These are phyloP conservation scores for Aspergillus oerlinghausenensis DNA, from an alignment of 2,329 filamentous ascomycete species.

Conservation along the genomic window DNA sequence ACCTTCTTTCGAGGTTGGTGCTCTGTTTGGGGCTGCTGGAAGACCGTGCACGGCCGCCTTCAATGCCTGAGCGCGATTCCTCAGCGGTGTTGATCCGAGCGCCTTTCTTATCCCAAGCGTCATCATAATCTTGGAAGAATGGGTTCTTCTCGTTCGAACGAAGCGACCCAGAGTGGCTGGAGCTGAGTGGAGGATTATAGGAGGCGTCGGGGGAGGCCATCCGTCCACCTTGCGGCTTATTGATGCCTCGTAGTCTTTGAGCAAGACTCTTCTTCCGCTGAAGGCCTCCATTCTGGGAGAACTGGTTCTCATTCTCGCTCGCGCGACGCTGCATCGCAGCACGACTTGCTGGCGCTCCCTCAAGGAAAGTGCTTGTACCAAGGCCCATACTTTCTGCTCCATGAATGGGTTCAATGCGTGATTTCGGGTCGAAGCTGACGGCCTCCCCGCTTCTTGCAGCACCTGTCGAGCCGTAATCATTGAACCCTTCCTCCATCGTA, in stretches of 20 bases:
- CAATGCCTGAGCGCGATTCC: slow-evolving; percentile 30
- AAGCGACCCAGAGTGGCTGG: slow-evolving; percentile 31
- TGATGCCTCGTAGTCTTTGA: slow-evolving; percentile 82
- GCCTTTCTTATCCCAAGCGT: slow-evolving; percentile 61
- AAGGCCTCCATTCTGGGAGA: slow-evolving; percentile 47
- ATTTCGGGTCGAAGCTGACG: slow-evolving; percentile 61
- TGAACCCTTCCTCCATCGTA: slow-evolving; percentile 76
- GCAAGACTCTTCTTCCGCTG: slow-evolving; percentile 92
- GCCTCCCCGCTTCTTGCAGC: slow-evolving; percentile 30
- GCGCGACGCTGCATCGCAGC: slow-evolving; percentile 72
- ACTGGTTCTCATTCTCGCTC: slow-evolving; percentile 57
- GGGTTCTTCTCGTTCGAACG: slow-evolving; percentile 59
- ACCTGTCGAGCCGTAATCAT: slow-evolving; percentile 62
- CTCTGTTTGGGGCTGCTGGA: slow-evolving; percentile 58
- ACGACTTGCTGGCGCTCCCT: slow-evolving; percentile 83
- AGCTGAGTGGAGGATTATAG: slow-evolving; percentile 26
- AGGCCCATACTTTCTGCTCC: slow-evolving; percentile 79
- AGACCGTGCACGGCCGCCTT: slow-evolving; percentile 38
- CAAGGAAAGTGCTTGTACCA: slow-evolving; percentile 91
- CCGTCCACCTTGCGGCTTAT: slow-evolving; percentile 59
- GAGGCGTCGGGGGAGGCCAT: slow-evolving; percentile 52
- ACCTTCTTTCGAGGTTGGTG: slow-evolving; percentile 56
- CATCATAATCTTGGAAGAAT: slow-evolving; percentile 77
- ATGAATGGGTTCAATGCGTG: slow-evolving; percentile 68
- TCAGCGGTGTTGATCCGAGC: slow-evolving; percentile 53